A percentile compares a stretch with the other conserved stretches of the same genome.
Conservation (phyloP, 805 yeast species). For the Saccharomycopsis capsularis region DNA sequence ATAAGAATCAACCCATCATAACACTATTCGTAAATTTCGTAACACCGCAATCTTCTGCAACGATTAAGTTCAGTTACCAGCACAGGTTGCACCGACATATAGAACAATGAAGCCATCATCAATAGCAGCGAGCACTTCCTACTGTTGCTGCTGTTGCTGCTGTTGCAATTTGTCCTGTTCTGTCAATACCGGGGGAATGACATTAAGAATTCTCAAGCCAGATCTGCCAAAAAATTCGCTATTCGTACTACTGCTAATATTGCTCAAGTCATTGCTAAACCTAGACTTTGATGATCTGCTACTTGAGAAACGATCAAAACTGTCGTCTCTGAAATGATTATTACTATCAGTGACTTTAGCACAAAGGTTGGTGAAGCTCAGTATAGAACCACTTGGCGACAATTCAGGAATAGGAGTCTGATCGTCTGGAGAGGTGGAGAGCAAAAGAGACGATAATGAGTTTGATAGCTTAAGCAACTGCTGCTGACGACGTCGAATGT, state of each 20-base stretch:
- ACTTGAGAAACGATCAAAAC: background rate
- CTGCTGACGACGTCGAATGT: slow-evolving; percentile 7
- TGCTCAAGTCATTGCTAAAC: background rate
- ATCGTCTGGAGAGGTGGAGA: background rate
- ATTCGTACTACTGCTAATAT: background rate
- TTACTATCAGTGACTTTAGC: no score
- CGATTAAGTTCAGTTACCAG: no score
- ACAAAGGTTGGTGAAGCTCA: background rate
- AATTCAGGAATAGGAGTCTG: background rate
- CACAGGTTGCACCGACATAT: no score
- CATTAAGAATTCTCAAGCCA: background rate
- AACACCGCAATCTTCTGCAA: no score
- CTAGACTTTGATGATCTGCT: background rate
- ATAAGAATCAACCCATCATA: no score
- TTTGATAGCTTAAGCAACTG: slow-evolving; percentile 10
- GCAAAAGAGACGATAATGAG: slow-evolving; percentile 10
- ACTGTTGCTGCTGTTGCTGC: no score
- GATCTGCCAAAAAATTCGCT: background rate
- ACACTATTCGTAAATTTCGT: no score
- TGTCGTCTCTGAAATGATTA: background rate
- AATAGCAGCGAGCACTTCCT: no score
- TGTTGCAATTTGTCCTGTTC: no score
- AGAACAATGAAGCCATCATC: no score
- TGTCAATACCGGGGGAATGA: background rate
- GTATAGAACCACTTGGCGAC: background rate